These are phyloP conservation scores for Tetrahymena borealis DNA, from an alignment of 73 alveolate genomes.

Conservation along the genomic window DNA sequence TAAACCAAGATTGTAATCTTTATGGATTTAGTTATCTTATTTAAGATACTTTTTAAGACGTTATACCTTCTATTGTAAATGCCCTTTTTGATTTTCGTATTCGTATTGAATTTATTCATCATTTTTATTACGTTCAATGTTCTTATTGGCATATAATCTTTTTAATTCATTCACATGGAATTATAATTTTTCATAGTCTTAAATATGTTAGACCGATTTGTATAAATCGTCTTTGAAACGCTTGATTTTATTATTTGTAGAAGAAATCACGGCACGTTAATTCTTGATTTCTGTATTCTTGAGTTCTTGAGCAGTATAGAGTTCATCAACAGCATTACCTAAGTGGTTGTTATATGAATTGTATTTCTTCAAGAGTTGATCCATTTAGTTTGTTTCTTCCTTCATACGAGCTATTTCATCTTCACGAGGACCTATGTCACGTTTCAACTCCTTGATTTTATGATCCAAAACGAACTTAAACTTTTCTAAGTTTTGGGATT, in stretches of 20 bases:
- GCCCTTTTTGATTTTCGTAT: slow-evolving; percentile 62
- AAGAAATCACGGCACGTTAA: slow-evolving; percentile 50
- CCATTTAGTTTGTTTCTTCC: slow-evolving; percentile 93
- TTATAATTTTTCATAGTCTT: slow-evolving; percentile 53
- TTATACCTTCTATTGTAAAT: slow-evolving; percentile 70
- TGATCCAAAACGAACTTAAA: slow-evolving; percentile 95
- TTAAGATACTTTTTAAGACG: slow-evolving; percentile 70
- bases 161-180: slow-evolving; percentile 66
- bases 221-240: slow-evolving; percentile 43
- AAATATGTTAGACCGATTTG: slow-evolving; percentile 43
- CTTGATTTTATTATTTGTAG: slow-evolving; percentile 42
- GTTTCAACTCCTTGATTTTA: slow-evolving; percentile 92
- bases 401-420: slow-evolving; percentile 87
- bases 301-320: slow-evolving; percentile 71
- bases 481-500: slow-evolving; percentile 93
- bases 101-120: slow-evolving; percentile 66
- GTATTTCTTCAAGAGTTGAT: slow-evolving; percentile 82
- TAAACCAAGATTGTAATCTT: slow-evolving; percentile 66
- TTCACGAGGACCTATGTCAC: slow-evolving; percentile 97
- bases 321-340: slow-evolving; percentile 78
- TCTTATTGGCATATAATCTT: not conserved
- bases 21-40: slow-evolving; percentile 71
- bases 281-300: slow-evolving; percentile 64
- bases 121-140: slow-evolving; percentile 63
- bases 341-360: slow-evolving; percentile 70